Base-by-base conservation (phyloP, 2,329 filamentous ascomycete genomes). In the Calonectria pauciramosa region DNA sequence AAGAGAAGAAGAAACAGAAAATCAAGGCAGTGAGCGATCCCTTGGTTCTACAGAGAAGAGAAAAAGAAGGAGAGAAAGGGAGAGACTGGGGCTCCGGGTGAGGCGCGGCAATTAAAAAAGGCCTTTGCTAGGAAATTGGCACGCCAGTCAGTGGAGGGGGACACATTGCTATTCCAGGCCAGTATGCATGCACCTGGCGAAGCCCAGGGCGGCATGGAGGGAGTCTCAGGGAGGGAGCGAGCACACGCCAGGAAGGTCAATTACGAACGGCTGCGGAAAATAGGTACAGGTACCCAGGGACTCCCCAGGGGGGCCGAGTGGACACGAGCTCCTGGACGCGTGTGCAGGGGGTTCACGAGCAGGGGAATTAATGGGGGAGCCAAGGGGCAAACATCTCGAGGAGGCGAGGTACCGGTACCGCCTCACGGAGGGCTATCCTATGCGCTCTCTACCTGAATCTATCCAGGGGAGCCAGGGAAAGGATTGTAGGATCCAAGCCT, bases 81-180 rank as follows among this genome's bases (percentile, higher is more conserved):
- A 74, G 69, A 54, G 60, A 52, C 26, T 49, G 44, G 72, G 56
- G 68, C 69, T 71, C 74, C 75, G 73, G 77, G 77, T 79, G 73
- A 80, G 78, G 78, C 77, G 81, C 80, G 81, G 81, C 82, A 82
- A 83, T 83, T 80, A 83, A 80, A 82, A 80, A 80, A 79, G 78
- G 60, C 80, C 79, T 71, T 81, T 77, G 63, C 60, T 74, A 72
- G 80, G 80, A 82, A 83, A 82, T 82, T 82, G 77, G 73, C 71
- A 79, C 76, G 56, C 67, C 71, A 77, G 52, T 69, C 71, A 77
- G 74, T 75, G 76, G 75, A 78, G 56, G 75, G 70, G 68, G 51
- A 32, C 69, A 59, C 28, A 56, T 67, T 56, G 60, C 67, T 30
- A 49, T 60, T 59, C 59, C 59, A 67, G 41, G 52, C 70, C 52